Evolutionary conservation across 352 stramenopile species (phyloP).

Genomic region (Pythium angustatum): DNA sequence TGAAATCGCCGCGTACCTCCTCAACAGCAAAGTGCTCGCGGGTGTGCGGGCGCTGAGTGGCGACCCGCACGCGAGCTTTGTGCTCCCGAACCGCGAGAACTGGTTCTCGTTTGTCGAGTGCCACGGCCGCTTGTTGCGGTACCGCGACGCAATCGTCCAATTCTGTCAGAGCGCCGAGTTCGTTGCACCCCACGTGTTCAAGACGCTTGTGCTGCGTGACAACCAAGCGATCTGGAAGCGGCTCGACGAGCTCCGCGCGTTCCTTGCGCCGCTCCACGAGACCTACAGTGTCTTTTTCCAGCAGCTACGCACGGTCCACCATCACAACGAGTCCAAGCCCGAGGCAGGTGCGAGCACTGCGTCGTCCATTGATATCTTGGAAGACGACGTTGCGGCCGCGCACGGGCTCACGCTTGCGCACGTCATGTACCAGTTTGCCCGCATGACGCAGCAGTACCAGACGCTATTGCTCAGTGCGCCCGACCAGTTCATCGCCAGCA

Average conservation of each 20-base stretch:
- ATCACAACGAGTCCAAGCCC: conserved; percentile 15
- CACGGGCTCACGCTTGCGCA: conserved; percentile 67
- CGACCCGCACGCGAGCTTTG: conserved; percentile 43
- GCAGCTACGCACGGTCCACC: conserved; percentile 26
- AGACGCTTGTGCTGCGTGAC: conserved; percentile 54
- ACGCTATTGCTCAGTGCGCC: conserved; percentile 29
- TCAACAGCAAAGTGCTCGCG: conserved; percentile 45
- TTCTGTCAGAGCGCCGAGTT: conserved; percentile 41
- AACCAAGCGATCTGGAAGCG: conserved; percentile 30
- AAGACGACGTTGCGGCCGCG: conserved; percentile 34
- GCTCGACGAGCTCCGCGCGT: conserved; percentile 19
- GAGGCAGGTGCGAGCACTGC: too few relatives aligned
- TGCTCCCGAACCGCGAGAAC: conserved; percentile 54
- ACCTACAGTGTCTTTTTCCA: conserved; percentile 61
- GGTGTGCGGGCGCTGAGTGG: conserved; percentile 41
- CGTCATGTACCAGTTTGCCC: conserved; percentile 76
- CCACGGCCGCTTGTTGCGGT: conserved; percentile 49
- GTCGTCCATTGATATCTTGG: conserved; percentile 30
- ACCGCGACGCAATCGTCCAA: conserved; percentile 52
- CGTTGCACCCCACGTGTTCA: conserved; percentile 42
- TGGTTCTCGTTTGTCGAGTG: conserved; percentile 70
- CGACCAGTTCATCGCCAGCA: conserved; percentile 25
- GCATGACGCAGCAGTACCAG: conserved; percentile 72
- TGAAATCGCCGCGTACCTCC: conserved; percentile 64
- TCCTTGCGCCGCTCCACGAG: conserved; percentile 62